Evolutionary conservation across 1,284 basidiomycete species (phyloP).

Genomic region (Crucibulum parvulum): DNA sequence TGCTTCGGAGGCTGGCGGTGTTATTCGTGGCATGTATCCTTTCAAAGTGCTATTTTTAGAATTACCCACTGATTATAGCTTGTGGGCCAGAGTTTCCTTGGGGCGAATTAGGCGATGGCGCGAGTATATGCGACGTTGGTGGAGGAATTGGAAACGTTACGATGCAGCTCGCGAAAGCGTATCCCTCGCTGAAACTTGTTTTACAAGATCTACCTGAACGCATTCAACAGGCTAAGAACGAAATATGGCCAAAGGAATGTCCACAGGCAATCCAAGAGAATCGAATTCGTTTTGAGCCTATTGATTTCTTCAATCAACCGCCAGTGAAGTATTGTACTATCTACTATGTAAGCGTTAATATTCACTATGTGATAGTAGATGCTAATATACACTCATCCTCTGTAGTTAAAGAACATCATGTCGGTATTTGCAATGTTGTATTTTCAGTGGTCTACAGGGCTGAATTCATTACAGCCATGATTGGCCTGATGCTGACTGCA

Average conservation of each 20-base stretch:
- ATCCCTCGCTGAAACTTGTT: constrained; percentile 31
- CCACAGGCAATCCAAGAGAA: constrained; percentile 31
- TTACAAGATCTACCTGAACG: constrained; percentile 36
- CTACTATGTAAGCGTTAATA: constrained; percentile 30
- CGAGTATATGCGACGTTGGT: constrained; percentile 40
- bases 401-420: constrained; percentile 24
- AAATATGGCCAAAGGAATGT: constrained; percentile 31
- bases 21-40: constrained; percentile 21
- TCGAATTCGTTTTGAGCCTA: constrained; percentile 28
- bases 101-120: constrained; percentile 21
- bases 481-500: constrained; percentile 33
- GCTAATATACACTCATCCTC: background rate
- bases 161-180: constrained; percentile 26
- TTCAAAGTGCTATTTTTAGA: background rate
- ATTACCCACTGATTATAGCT: too few relatives aligned
- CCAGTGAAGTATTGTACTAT: constrained; percentile 33
- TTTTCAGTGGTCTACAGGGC: background rate
- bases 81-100: constrained; percentile 31
- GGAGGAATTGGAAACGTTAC: constrained; percentile 35
- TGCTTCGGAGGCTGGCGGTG: constrained; percentile 16
- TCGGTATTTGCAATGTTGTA: background rate
- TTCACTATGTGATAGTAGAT: background rate
- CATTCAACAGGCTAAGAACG: constrained; percentile 22
- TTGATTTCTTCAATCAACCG: constrained; percentile 34
- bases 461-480: constrained; percentile 26